A percentile compares a stretch with the other conserved stretches of the same genome.
These are phyloP conservation scores for Boletus vermiculosoides DNA, from an alignment of 768 basidiomycete genomes.

Conservation along the genomic window DNA sequence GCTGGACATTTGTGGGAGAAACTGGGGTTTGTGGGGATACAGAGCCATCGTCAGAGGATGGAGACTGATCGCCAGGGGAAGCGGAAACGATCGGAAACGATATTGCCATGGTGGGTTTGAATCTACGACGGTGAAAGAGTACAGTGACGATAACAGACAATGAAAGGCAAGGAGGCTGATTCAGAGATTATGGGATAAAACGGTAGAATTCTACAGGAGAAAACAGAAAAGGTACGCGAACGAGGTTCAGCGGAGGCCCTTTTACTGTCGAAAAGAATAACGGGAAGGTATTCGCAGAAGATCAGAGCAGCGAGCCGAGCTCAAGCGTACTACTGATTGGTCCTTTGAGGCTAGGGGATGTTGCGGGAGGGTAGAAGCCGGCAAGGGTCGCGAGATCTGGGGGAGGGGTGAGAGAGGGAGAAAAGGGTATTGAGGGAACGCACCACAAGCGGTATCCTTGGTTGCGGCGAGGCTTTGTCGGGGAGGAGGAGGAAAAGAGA, in stretches of 20 bases:
- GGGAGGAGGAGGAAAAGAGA: constrained; percentile 29
- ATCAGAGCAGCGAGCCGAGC: constrained; percentile 60
- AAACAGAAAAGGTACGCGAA: constrained; percentile 43
- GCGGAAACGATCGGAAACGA: constrained; percentile 41
- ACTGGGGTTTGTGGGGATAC: constrained; percentile 49
- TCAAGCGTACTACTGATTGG: constrained; percentile 59
- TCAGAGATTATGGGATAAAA: constrained; percentile 17
- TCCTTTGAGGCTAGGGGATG: constrained; percentile 35
- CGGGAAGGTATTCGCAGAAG: constrained; percentile 23
- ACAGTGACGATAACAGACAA: constrained; percentile 10
- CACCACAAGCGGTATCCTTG: constrained; percentile 56
- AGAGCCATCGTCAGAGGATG: constrained; percentile 43
- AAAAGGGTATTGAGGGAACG: constrained; percentile 3
- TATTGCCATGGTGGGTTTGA: constrained; percentile 32
- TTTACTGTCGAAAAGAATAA: constrained; percentile 21
- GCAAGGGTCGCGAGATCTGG: constrained; percentile 93
- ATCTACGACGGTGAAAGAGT: constrained; percentile 16
- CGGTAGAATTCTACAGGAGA: constrained; percentile 27
- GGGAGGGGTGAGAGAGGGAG: neutral
- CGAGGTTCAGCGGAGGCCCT: constrained; percentile 42
- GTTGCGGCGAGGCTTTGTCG: constrained; percentile 45
- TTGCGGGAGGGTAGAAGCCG: constrained; percentile 64
- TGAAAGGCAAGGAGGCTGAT: neutral
- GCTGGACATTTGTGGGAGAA: constrained; percentile 37
- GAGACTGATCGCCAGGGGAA: constrained; percentile 39